Evolutionary conservation across 371 early-diverging fungal genomes (phyloP).

Genomic region (Mortierella sp.): DNA sequence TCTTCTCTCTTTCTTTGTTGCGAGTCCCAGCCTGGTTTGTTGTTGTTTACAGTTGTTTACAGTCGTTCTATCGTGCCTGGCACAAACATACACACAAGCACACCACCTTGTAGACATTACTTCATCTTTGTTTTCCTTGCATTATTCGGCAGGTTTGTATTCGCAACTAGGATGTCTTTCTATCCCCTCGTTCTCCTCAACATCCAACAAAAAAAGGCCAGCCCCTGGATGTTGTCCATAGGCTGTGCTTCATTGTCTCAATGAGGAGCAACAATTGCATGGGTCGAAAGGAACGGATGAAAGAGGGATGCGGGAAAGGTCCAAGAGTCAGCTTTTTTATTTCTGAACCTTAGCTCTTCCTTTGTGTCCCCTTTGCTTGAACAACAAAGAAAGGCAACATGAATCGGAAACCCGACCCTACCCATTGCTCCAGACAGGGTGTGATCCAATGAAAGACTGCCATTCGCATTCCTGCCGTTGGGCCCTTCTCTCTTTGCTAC

Average conservation of each 20-base stretch:
- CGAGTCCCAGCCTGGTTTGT: neutral
- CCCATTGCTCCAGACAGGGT: neutral
- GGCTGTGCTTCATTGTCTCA: neutral
- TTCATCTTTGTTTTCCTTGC: neutral
- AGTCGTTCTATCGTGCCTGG: neutral
- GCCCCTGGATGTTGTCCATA: neutral
- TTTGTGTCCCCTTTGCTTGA: neutral
- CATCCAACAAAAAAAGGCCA: neutral
- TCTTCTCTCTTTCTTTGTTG: neutral
- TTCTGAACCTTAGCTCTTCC: neutral
- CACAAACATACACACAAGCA: too few relatives aligned
- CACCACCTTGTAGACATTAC: neutral
- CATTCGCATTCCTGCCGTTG: slow-evolving; percentile 8
- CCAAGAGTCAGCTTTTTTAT: neutral
- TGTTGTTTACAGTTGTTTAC: neutral
- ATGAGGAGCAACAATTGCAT: neutral
- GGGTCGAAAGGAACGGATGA: neutral
- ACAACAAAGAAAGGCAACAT: neutral
- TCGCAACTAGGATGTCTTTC: neutral
- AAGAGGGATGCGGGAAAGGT: neutral
- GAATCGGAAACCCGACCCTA: neutral
- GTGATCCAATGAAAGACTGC: slow-evolving; percentile 4
- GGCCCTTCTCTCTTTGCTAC: neutral
- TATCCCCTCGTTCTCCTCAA: neutral
- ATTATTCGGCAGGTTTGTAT: slow-evolving; percentile 11